Evolutionary conservation across 495 filamentous ascomycete species (phyloP).

Genomic region (Saxispiralis lemnorum): DNA sequence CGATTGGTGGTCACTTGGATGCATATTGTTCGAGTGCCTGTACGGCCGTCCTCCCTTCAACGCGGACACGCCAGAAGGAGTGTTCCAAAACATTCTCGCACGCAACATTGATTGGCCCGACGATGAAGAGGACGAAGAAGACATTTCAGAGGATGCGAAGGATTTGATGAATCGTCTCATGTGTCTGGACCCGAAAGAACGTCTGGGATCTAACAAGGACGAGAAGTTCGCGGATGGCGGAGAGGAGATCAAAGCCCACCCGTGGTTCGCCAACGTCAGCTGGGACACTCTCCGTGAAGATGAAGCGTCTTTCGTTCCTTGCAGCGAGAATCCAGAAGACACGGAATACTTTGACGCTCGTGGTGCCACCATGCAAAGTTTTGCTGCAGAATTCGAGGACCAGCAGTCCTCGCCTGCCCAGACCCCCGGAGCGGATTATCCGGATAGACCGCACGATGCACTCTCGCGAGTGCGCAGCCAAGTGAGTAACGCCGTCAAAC

Average conservation of each 20-base stretch:
- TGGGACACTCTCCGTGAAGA: constrained; percentile 85
- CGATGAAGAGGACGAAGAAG: constrained; percentile 33
- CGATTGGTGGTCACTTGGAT: constrained; percentile 98
- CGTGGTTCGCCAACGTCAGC: constrained; percentile 75
- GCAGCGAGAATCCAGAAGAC: constrained; percentile 82
- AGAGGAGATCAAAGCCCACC: constrained; percentile 71
- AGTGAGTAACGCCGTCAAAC: constrained; percentile 62
- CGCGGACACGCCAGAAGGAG: constrained; percentile 71
- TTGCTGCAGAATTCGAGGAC: constrained; percentile 85
- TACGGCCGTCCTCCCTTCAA: constrained; percentile 91
- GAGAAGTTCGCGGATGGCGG: constrained; percentile 68
- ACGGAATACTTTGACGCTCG: constrained; percentile 94
- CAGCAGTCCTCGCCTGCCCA: constrained; percentile 50
- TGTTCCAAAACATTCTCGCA: constrained; percentile 88
- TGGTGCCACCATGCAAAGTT: constrained; percentile 74
- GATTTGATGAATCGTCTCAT: constrained; percentile 86
- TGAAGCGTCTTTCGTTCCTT: constrained; percentile 87
- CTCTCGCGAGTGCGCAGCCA: constrained; percentile 76
- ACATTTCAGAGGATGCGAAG: constrained; percentile 64
- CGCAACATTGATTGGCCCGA: constrained; percentile 80
- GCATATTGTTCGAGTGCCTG: constrained; percentile 91
- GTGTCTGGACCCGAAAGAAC: constrained; percentile 57
- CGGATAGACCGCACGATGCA: constrained; percentile 84
- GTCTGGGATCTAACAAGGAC: constrained; percentile 67
- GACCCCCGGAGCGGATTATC: constrained; percentile 48